These are phyloP conservation scores for Cutaneotrichosporon sp. DNA, from an alignment of 1,284 basidiomycete species.

Conservation along the genomic window DNA sequence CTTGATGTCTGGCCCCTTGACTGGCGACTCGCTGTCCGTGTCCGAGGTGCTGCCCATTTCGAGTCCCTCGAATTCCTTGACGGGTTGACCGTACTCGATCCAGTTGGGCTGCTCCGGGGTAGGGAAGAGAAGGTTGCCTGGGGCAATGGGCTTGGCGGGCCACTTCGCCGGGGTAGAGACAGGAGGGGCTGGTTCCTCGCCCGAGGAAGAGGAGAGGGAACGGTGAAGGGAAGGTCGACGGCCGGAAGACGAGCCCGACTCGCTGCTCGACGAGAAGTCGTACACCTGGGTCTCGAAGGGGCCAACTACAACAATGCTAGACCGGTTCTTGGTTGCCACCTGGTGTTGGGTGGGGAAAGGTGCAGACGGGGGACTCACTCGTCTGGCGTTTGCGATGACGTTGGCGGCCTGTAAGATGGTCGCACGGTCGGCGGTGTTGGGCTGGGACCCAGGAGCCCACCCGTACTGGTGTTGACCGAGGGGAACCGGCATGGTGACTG, in stretches of 20 bases:
- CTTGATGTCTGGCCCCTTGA: background rate
- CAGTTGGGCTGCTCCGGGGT: constrained; percentile 4
- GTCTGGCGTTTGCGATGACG: background rate
- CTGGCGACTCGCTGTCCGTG: background rate
- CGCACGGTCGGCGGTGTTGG: background rate
- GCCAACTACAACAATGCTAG: constrained; percentile 5
- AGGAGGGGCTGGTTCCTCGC: background rate
- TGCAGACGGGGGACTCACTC: background rate
- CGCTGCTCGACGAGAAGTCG: constrained; percentile 12
- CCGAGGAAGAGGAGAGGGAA: background rate
- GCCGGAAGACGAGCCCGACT: constrained; percentile 1
- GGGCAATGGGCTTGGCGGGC: background rate
- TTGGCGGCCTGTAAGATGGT: background rate
- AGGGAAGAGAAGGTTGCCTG: background rate
- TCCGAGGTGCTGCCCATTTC: background rate
- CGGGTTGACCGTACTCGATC: constrained; percentile 7
- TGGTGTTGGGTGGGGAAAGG: background rate
- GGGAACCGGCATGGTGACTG: background rate
- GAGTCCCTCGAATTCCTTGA: constrained; percentile 1
- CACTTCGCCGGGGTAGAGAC: background rate
- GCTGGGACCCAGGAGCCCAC: background rate
- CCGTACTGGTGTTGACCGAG: background rate
- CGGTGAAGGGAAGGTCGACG: background rate
- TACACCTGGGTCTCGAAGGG: constrained; percentile 8
- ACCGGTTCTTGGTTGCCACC: background rate